phyloP scores from a whole-genome alignment of 345 rosid genomes.

The Boechera stricta region DNA sequence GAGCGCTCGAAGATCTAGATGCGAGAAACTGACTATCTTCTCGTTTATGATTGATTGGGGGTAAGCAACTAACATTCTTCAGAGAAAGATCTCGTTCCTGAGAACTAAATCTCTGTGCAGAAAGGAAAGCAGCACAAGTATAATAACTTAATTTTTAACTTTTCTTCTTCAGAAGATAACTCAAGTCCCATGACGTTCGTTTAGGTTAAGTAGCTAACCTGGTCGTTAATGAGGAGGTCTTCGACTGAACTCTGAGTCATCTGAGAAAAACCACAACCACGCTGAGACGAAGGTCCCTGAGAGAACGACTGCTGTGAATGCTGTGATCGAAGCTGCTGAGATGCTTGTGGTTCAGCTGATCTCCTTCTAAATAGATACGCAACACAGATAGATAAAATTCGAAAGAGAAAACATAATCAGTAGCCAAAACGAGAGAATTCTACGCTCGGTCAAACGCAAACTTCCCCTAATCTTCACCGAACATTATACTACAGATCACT shows the following conservation, averaged over 20 bases:
- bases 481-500: neutral
- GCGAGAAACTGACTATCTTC: slow-evolving; percentile 68
- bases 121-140: slow-evolving; percentile 30
- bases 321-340: slow-evolving; percentile 74
- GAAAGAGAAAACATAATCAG: neutral
- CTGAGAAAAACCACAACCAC: slow-evolving; percentile 69
- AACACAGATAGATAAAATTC: neutral
- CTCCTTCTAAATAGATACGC: slow-evolving; percentile 52
- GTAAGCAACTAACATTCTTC: slow-evolving; percentile 64
- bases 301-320: slow-evolving; percentile 85
- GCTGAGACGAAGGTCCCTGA: slow-evolving; percentile 87
- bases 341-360: slow-evolving; percentile 58
- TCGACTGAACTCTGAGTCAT: slow-evolving; percentile 75
- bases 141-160: neutral
- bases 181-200: neutral
- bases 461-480: neutral
- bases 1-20: slow-evolving; percentile 60
- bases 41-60: slow-evolving; percentile 51
- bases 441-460: neutral
- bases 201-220: slow-evolving; percentile 46
- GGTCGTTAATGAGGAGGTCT: slow-evolving; percentile 63
- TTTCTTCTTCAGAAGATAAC: neutral
- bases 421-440: slow-evolving; percentile 11
- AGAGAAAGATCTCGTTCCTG: slow-evolving; percentile 65
- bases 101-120: slow-evolving; percentile 68